Conservation (phyloP, 768 basidiomycete species). For the Rhodotorula diobovata region DNA sequence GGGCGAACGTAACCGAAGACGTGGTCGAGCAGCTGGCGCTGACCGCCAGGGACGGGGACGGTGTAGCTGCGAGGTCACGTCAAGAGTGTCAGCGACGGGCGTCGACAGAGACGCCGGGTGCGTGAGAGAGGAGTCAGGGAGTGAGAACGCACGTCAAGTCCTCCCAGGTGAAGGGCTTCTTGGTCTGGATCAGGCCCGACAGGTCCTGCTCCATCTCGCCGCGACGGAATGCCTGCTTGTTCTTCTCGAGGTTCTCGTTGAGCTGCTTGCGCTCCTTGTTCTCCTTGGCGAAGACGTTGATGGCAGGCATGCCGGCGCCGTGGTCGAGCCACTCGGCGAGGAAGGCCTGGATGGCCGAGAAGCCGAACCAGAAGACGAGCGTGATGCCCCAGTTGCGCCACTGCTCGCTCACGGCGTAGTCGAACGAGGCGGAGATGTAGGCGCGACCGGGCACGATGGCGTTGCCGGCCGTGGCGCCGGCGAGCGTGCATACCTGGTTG, state of each 20-base stretch:
- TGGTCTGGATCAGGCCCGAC: constrained; percentile 46
- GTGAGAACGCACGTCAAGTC: constrained; percentile 55
- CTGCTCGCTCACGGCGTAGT: constrained; percentile 52
- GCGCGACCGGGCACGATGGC: constrained; percentile 55
- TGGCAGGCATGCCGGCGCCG: constrained; percentile 55
- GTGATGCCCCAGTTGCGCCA: constrained; percentile 63
- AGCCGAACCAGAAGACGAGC: constrained; percentile 57
- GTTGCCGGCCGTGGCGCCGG: constrained; percentile 61
- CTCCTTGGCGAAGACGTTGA: constrained; percentile 64
- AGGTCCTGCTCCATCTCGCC: constrained; percentile 52
- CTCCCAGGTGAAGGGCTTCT: constrained; percentile 72
- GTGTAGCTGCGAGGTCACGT: constrained; percentile 5
- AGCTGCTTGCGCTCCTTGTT: constrained; percentile 52
- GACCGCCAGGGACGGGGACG: constrained; percentile 35
- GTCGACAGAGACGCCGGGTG: neutral
- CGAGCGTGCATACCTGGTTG: constrained; percentile 74
- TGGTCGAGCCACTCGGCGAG: constrained; percentile 51
- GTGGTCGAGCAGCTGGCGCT: constrained; percentile 39
- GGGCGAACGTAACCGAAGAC: constrained; percentile 55
- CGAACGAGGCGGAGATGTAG: constrained; percentile 59
- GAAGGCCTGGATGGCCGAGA: constrained; percentile 58
- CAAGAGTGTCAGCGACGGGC: too few species aligned
- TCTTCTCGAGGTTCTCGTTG: constrained; percentile 50
- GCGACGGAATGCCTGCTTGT: constrained; percentile 53
- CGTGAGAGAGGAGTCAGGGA: constrained; percentile 43